Evolutionary conservation across 768 basidiomycete species (phyloP).

Genomic region (Rhodocollybia butyracea): DNA sequence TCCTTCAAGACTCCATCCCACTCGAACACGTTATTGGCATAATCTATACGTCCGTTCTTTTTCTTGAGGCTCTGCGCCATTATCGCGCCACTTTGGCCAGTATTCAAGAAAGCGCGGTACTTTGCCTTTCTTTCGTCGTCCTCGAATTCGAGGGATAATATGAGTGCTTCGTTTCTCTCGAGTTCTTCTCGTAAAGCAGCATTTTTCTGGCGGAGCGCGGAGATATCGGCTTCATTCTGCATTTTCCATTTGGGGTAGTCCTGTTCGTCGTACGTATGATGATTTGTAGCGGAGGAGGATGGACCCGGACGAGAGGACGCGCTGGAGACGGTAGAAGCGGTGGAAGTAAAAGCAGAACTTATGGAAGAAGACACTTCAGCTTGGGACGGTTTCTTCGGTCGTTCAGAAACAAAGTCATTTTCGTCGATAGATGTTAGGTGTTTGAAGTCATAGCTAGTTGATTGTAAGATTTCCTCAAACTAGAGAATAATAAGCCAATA

Average conservation of each 20-base stretch:
- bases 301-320: no score
- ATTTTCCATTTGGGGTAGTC: not conserved
- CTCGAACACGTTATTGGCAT: conserved; percentile 48
- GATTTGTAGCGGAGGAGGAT: no score
- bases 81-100: not conserved
- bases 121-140: not conserved
- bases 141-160: not conserved
- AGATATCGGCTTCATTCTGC: not conserved
- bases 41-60: conserved; percentile 47
- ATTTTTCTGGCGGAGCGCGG: not conserved
- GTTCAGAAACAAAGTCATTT: not conserved
- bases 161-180: not conserved
- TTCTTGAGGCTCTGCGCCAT: conserved; percentile 25
- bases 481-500: not conserved
- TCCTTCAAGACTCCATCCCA: conserved; percentile 57
- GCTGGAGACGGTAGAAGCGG: no score
- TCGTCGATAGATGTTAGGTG: not conserved
- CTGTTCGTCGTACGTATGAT: not conserved
- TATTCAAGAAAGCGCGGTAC: not conserved
- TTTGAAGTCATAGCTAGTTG: not conserved
- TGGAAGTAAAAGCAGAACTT: no score
- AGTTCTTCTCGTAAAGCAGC: not conserved
- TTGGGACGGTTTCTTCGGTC: no score
- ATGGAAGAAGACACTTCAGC: no score
- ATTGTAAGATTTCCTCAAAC: not conserved